Percentiles rank a stretch among this genome's conserved stretches.
Evolutionary conservation across 768 basidiomycete species (phyloP).

Genomic region (Cytidiella melzeri): DNA sequence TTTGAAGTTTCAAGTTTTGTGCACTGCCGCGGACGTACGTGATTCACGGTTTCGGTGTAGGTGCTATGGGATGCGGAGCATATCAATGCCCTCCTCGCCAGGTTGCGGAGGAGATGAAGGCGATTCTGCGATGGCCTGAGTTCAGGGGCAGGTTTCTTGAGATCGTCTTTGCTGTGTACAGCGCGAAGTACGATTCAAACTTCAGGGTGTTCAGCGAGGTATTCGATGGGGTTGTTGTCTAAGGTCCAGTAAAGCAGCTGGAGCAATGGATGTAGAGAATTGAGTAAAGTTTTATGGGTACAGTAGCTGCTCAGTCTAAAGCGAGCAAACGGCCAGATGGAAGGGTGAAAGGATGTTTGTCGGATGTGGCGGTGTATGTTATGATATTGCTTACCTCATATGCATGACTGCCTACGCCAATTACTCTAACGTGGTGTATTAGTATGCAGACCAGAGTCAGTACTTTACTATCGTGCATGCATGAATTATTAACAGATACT

Average conservation of each 20-base stretch:
- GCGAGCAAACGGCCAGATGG: no score
- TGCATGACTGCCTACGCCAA: no score
- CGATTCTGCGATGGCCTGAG: conserved; percentile 34
- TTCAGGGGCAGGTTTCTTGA: conserved; percentile 37
- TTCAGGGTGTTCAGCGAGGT: conserved; percentile 33
- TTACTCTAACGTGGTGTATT: no score
- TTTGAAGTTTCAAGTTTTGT: neutral
- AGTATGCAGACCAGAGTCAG: no score
- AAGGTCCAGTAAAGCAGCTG: neutral
- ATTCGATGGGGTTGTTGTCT: conserved; percentile 23
- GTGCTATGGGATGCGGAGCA: conserved; percentile 41
- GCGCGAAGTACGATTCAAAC: conserved; percentile 25
- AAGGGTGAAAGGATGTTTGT: no score
- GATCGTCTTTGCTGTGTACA: conserved; percentile 39
- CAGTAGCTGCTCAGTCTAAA: no score
- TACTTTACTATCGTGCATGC: no score
- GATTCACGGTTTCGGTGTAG: no score
- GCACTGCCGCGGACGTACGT: neutral
- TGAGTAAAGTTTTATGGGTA: no score
- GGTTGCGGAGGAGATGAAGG: conserved; percentile 38
- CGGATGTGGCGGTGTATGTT: no score
- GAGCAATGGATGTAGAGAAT: neutral
- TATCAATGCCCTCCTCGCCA: conserved; percentile 35
- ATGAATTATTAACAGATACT: no score
- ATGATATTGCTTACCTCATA: no score